Evolutionary conservation across 2,329 filamentous ascomycete genomes (phyloP).

Genomic region (Cadophora luteo-olivacea): DNA sequence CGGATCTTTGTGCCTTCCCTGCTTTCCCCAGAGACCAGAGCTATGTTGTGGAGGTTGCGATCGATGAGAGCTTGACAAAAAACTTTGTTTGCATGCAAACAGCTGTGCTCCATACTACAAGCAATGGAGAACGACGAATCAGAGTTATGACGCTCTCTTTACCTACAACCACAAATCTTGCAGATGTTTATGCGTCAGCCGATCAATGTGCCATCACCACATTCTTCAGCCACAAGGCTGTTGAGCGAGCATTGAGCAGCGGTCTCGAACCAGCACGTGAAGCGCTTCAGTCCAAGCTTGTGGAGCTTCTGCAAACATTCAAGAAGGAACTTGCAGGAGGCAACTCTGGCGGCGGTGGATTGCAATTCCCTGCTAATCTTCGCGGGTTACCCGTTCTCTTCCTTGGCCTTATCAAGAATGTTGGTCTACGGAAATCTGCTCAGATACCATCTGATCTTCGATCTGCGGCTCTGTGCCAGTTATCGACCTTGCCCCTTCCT

Average conservation of each 20-base stretch:
- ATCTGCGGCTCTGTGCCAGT: constrained; percentile 87
- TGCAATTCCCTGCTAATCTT: constrained; percentile 94
- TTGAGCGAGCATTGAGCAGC: constrained; percentile 84
- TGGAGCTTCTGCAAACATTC: constrained; percentile 93
- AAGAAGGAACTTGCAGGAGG: constrained; percentile 95
- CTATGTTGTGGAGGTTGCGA: constrained; percentile 97
- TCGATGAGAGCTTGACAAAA: constrained; percentile 92
- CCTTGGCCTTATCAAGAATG: constrained; percentile 93
- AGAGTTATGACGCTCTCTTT: constrained; percentile 92
- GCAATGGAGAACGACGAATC: constrained; percentile 95
- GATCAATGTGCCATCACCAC: constrained; percentile 93
- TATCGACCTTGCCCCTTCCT: constrained; percentile 92
- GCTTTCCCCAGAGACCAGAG: constrained; percentile 97
- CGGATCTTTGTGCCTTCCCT: constrained; percentile 96
- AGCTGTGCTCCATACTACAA: constrained; percentile 95
- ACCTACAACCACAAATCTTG: constrained; percentile 88
- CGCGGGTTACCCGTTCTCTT: constrained; percentile 89
- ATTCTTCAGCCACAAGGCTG: constrained; percentile 97
- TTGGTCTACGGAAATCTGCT: constrained; percentile 88
- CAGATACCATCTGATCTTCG: constrained; percentile 94
- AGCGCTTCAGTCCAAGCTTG: constrained; percentile 87
- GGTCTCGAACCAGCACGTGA: constrained; percentile 92
- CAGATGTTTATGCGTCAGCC: constrained; percentile 91
- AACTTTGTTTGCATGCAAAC: constrained; percentile 92
- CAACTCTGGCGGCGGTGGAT: constrained; percentile 88